These are phyloP conservation scores for Guyanaporus albipodus DNA, from an alignment of 768 basidiomycete genomes.

Conservation along the genomic window DNA sequence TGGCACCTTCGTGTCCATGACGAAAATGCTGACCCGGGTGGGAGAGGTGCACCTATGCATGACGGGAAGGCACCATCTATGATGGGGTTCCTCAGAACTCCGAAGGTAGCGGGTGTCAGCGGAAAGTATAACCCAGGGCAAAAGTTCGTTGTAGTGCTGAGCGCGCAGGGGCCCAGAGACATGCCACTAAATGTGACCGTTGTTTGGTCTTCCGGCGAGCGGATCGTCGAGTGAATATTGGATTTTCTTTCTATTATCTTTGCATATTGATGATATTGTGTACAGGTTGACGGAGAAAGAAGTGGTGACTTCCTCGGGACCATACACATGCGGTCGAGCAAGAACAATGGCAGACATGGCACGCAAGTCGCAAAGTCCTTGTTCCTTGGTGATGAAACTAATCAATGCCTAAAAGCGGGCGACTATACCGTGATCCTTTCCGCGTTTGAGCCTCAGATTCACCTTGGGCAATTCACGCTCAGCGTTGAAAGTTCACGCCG, in stretches of 20 bases:
- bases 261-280: neutral
- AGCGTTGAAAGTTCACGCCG: conserved; percentile 57
- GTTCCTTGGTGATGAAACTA: neutral
- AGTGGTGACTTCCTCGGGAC: conserved; percentile 66
- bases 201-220: conserved; percentile 71
- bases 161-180: conserved; percentile 55
- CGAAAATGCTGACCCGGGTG: conserved; percentile 10
- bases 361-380: conserved; percentile 37
- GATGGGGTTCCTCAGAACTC: neutral
- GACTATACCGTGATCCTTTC: conserved; percentile 84
- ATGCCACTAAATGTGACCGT: conserved; percentile 69
- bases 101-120: conserved; percentile 6
- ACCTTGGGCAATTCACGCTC: conserved; percentile 63
- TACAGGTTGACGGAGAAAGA: conserved; percentile 61
- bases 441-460: conserved; percentile 66
- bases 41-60: neutral
- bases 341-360: conserved; percentile 47
- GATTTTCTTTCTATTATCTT: neutral
- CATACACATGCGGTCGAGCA: conserved; percentile 78
- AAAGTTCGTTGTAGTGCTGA: conserved; percentile 43
- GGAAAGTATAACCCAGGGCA: conserved; percentile 1
- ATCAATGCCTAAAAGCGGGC: conserved; percentile 38
- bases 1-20: conserved; percentile 64
- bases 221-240: conserved; percentile 66
- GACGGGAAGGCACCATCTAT: neutral